Base-by-base conservation (phyloP, 305 asterid genomes). In the Fraxinus paxiana region DNA sequence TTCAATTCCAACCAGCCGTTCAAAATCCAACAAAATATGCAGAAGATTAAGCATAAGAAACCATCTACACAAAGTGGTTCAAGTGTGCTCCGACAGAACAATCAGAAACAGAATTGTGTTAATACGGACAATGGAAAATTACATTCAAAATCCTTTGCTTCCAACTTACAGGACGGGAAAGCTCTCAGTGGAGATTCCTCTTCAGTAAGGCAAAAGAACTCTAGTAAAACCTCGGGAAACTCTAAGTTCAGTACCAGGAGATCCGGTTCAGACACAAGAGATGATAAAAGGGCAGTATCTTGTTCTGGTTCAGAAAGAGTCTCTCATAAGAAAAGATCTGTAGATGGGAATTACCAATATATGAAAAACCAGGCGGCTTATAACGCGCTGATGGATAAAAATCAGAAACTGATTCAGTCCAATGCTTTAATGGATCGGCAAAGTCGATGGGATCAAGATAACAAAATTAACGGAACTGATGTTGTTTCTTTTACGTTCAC, bases 401-500 rank as follows among this genome's bases (percentile, higher is more conserved):
- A 82, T 78, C 91, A 80, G 79, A 87, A 85, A 81, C 81, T 63
- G 67, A 65, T 82, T 37, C 86, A 88, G 34, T 86, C 92, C 35
- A 77, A 87, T 77, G 78, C 69, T 73, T 38, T 65, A 34, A 75
- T 79, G 43, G 87, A 85, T 24, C 81, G 82, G 54, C 88, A 80
- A 79, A 86, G 83, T 79, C 80, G 83, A 46, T 86, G 92, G 89
- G 87, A 84, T 41, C 89, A 87, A 79, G 85, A 89, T 24, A 80
- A 83, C 84, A 87, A 87, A 84, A 86, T 82, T 33, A 80, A 81
- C 3, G 93, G 93, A 83, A 80, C 88, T 34, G 97, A 92, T 65
- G 94, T 92, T 51, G 77, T 96, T 86, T 96, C 99, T 41, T 96
- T 96, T 86, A 92, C 99, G 35, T 96, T 94, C 90, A 92, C 87